phyloP scores from a whole-genome alignment of 2,329 filamentous ascomycete genomes.

The Thielaviopsis musarum region DNA sequence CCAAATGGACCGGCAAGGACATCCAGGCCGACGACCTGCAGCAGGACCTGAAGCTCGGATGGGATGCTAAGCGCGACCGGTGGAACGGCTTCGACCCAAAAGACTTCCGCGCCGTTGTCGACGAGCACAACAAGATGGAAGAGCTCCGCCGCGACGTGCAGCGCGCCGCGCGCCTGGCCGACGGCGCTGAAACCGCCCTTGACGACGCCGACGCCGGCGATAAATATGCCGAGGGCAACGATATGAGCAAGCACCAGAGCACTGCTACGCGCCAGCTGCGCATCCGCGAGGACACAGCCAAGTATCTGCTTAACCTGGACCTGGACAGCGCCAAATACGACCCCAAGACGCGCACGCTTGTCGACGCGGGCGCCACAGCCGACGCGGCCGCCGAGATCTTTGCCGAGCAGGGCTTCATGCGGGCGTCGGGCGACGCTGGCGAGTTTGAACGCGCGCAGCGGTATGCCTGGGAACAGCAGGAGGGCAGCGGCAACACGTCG shows the following conservation, averaged over 20 bases:
- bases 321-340: constrained; percentile 95
- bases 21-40: constrained; percentile 85
- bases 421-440: constrained; percentile 73
- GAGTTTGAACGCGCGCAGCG: constrained; percentile 81
- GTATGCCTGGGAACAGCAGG: constrained; percentile 92
- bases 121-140: constrained; percentile 79
- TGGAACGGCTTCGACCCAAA: constrained; percentile 96
- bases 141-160: constrained; percentile 45
- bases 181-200: constrained; percentile 32
- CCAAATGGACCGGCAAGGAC: constrained; percentile 80
- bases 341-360: constrained; percentile 83
- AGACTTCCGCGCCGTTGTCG: constrained; percentile 73
- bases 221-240: constrained; percentile 84
- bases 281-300: constrained; percentile 90
- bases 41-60: constrained; percentile 73
- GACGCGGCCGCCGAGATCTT: constrained; percentile 70
- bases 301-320: constrained; percentile 88
- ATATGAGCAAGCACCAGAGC: constrained; percentile 87
- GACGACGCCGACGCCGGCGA: constrained; percentile 35
- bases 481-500: constrained; percentile 59
- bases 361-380: constrained; percentile 65
- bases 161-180: constrained; percentile 30
- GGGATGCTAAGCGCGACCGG: constrained; percentile 93
- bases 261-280: constrained; percentile 82
- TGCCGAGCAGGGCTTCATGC: constrained; percentile 84